These are phyloP conservation scores for Ophiognomonia clavigignenti-juglandacearum DNA, from an alignment of 2,329 filamentous ascomycete species.

Conservation along the genomic window DNA sequence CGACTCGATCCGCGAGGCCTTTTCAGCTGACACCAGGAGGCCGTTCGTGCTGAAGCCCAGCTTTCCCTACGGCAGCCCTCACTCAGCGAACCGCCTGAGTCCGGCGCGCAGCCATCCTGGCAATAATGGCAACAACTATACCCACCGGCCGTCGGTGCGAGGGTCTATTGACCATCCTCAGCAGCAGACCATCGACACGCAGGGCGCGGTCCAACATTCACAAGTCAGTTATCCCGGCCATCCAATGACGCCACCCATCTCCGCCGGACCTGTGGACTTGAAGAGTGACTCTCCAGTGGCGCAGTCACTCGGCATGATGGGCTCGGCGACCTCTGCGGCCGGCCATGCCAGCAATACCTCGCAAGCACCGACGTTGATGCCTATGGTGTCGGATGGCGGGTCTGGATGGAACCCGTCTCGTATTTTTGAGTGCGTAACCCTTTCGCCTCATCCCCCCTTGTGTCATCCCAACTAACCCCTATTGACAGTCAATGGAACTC, in stretches of 20 bases:
- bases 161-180: conserved; percentile 47
- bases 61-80: conserved; percentile 82
- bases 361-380: conserved; percentile 50
- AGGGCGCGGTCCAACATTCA: conserved; percentile 43
- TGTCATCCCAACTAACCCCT: conserved; percentile 15
- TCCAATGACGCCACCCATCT: conserved; percentile 77
- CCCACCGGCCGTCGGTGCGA: conserved; percentile 43
- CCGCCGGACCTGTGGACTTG: conserved; percentile 64
- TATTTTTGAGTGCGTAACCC: conserved; percentile 76
- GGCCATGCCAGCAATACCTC: conserved; percentile 44
- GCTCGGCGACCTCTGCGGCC: conserved; percentile 26
- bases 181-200: conserved; percentile 48
- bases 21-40: conserved; percentile 78
- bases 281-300: conserved; percentile 69
- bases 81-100: conserved; percentile 57
- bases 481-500: conserved; percentile 81
- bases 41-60: conserved; percentile 85
- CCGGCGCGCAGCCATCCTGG: conserved; percentile 51
- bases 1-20: conserved; percentile 81
- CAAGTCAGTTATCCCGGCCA: conserved; percentile 63
- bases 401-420: conserved; percentile 77
- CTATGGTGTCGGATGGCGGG: conserved; percentile 52
- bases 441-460: conserved; percentile 8
- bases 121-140: too few species aligned
- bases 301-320: conserved; percentile 68